Evolutionary conservation across 106 monocot species (phyloP).

Genomic region (Allium sativum): DNA sequence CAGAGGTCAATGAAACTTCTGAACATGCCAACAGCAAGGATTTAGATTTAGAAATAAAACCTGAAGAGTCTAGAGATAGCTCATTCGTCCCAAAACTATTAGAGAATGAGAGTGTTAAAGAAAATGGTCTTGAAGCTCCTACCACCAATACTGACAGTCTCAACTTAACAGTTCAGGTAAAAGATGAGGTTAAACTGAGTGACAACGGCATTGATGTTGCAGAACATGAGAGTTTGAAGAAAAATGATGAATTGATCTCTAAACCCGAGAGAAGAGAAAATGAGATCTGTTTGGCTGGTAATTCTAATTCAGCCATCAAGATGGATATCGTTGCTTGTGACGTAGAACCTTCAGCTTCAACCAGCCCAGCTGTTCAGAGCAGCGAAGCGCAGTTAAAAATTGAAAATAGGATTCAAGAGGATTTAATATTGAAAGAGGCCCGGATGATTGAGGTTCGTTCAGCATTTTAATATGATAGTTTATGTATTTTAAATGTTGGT

Average conservation of each 20-base stretch:
- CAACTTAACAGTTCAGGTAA: slow-evolving; percentile 25
- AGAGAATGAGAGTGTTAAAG: not conserved
- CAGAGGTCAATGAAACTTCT: slow-evolving; percentile 15
- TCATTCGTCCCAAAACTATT: slow-evolving; percentile 5
- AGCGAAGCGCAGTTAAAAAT: slow-evolving; percentile 13
- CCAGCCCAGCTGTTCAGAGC: slow-evolving; percentile 25
- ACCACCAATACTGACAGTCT: slow-evolving; percentile 10
- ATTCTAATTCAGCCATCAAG: slow-evolving; percentile 16
- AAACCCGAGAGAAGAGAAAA: slow-evolving; percentile 16
- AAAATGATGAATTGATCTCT: slow-evolving; percentile 10
- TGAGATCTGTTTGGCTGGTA: slow-evolving; percentile 9
- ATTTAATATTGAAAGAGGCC: slow-evolving; percentile 73
- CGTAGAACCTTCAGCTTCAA: slow-evolving; percentile 15
- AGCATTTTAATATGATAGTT: slow-evolving; percentile 1
- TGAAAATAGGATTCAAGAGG: slow-evolving; percentile 55
- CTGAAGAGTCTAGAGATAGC: slow-evolving; percentile 15
- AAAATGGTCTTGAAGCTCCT: slow-evolving; percentile 16
- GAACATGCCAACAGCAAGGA: not conserved
- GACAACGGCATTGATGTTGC: slow-evolving; percentile 5
- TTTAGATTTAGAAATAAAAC: not conserved
- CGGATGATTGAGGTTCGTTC: slow-evolving; percentile 66
- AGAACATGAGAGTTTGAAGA: slow-evolving; percentile 6
- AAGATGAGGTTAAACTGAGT: slow-evolving; percentile 27
- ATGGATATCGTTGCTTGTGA: not conserved
- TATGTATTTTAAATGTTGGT: not conserved